Evolutionary conservation across 768 basidiomycete species (phyloP), one percentile per base, ranked within the genome.

Genomic region (Lactarius quietus): DNA sequence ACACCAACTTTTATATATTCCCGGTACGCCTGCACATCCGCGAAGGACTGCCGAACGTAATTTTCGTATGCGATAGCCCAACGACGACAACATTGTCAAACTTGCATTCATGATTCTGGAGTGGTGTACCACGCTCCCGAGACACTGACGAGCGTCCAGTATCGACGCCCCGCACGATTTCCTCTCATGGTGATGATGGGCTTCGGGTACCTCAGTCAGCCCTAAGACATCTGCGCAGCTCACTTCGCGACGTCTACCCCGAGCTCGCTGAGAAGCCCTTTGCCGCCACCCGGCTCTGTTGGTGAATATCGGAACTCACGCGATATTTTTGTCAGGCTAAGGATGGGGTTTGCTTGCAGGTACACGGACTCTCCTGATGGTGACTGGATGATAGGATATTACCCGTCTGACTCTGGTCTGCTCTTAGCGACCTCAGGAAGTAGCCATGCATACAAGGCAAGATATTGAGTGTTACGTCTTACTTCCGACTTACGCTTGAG

Each of bases 311-410:
- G 4, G 33, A 33, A 8, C 33, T 33, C 33, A 33, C 33, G 33
- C 33, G 33, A 33, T 38, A n/a, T n/a, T n/a, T 20, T 10, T 6
- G 18, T 59, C n/a, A 9, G 10, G 43, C 58, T 65, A 23, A 57
- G 52, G 5, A 7, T n/a, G 8, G 36, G n/a, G 15, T 7, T 28
- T 18, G 18, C 57, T 54, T 45, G 12, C 68, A 95, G 93, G 93
- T 98, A 98, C 74, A 88, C 88, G 28, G 95, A 97, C 70, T 86
- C 93, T 5, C 82, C 86, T 1, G 90, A 95, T 71, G 88, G 86
- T 3, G 84, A 98, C 74, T 98, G 93, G 92, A 78, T 97, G 51
- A 92, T 98, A 68, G 92, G 94, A 29, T 84, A 77, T 65, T 84
- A 89, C 69, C 85, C 86, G 0, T 74, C 74, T 17, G 81, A 87